phyloP scores from a whole-genome alignment of 495 filamentous ascomycete genomes.

The Aspergillus mulundensis region DNA sequence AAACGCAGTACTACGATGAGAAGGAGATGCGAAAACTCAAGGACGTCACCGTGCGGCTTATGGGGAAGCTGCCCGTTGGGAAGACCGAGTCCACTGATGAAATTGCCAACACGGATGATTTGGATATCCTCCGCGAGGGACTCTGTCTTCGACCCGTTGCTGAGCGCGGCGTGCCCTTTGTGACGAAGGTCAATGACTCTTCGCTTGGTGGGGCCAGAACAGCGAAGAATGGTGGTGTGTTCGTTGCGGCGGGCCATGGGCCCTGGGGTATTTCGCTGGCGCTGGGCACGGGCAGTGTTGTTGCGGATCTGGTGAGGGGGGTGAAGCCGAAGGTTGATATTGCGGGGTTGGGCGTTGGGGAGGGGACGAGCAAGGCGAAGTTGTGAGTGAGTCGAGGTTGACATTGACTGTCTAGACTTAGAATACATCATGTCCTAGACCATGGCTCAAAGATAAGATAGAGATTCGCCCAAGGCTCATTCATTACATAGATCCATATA shows the following conservation, averaged over 20 bases:
- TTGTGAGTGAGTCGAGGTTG: background rate
- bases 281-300: slow-evolving; percentile 62
- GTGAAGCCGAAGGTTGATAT: slow-evolving; percentile 47
- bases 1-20: slow-evolving; percentile 35
- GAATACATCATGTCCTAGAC: too few relatives aligned
- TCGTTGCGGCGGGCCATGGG: slow-evolving; percentile 68
- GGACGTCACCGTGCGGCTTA: slow-evolving; percentile 49
- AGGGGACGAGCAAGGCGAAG: slow-evolving; percentile 1
- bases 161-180: slow-evolving; percentile 55
- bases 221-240: slow-evolving; percentile 55
- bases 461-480: too few relatives aligned
- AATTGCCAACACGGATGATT: slow-evolving; percentile 38
- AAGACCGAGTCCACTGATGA: slow-evolving; percentile 19
- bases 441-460: too few relatives aligned
- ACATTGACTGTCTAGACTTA: too few relatives aligned
- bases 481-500: too few relatives aligned
- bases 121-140: slow-evolving; percentile 61
- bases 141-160: slow-evolving; percentile 73
- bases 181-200: slow-evolving; percentile 51
- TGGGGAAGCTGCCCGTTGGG: slow-evolving; percentile 38
- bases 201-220: slow-evolving; percentile 50
- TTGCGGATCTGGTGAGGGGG: slow-evolving; percentile 60
- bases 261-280: slow-evolving; percentile 64
- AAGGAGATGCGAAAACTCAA: slow-evolving; percentile 49
- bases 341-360: slow-evolving; percentile 33